Conservation (phyloP, 2,329 filamentous ascomycete genomes). For the Fusarium nurragi region DNA sequence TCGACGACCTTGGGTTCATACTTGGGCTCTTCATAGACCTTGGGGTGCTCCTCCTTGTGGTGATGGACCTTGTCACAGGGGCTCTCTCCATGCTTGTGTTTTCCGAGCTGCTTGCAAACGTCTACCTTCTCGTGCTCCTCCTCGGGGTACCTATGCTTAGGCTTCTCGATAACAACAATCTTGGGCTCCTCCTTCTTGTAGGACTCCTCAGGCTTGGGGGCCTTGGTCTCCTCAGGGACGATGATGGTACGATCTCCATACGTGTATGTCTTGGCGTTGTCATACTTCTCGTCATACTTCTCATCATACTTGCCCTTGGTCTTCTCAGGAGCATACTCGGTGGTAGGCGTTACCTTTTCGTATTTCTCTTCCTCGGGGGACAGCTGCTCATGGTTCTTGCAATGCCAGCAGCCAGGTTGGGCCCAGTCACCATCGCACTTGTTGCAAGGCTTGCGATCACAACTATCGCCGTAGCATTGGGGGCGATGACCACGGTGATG, state of each 20-base stretch:
- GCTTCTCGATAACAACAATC: background rate
- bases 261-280: constrained; percentile 23
- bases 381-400: constrained; percentile 37
- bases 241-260: constrained; percentile 19
- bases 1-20: no score
- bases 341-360: constrained; percentile 16
- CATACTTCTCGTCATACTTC: background rate
- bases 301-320: constrained; percentile 5
- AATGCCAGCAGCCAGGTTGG: constrained; percentile 47
- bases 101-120: background rate
- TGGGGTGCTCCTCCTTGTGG: background rate
- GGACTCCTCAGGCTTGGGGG: background rate
- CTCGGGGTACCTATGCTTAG: background rate
- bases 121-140: background rate
- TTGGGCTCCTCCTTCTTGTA: background rate
- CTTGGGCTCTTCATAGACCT: no score
- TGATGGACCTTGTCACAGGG: constrained; percentile 18
- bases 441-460: constrained; percentile 41
- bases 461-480: constrained; percentile 35
- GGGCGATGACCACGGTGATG: constrained; percentile 11
- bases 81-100: constrained; percentile 10
- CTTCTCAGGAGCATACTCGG: constrained; percentile 4
- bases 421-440: constrained; percentile 44
- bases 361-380: constrained; percentile 1
- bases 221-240: constrained; percentile 20